Conservation (phyloP, 768 basidiomycete genomes). For the Lenzites betulinus region DNA sequence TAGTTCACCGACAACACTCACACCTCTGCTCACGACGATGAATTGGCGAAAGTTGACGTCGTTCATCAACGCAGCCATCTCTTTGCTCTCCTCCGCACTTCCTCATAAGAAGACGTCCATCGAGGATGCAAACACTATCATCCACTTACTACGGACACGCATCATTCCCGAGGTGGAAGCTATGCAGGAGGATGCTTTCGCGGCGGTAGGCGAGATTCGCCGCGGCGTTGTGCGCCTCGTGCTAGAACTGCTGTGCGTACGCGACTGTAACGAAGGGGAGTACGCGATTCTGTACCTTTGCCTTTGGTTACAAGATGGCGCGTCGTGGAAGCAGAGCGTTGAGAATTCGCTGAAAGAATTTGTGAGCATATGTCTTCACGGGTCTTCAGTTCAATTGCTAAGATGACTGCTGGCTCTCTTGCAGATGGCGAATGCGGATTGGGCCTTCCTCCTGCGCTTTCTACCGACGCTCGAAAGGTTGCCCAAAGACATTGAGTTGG, state of each 20-base stretch:
- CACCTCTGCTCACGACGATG: conserved; percentile 49
- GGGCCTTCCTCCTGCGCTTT: conserved; percentile 44
- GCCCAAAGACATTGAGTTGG: conserved; percentile 50
- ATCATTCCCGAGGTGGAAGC: conserved; percentile 51
- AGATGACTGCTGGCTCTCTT: neutral
- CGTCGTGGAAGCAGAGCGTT: conserved; percentile 45
- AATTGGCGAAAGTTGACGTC: conserved; percentile 48
- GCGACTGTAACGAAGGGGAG: conserved; percentile 15
- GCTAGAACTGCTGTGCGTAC: conserved; percentile 41
- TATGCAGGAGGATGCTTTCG: conserved; percentile 33
- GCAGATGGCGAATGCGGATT: conserved; percentile 42
- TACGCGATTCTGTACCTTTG: conserved; percentile 24
- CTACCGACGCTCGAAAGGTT: conserved; percentile 45
- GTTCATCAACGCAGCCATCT: conserved; percentile 38
- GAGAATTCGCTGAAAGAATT: conserved; percentile 43
- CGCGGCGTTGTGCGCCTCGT: conserved; percentile 44
- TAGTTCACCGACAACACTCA: conserved; percentile 35
- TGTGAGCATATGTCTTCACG: conserved; percentile 35
- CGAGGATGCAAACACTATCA: conserved; percentile 35
- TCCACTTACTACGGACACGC: conserved; percentile 44
- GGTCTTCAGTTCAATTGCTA: neutral
- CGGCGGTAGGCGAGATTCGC: conserved; percentile 35
- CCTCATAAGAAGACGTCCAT: conserved; percentile 11
- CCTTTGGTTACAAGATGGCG: conserved; percentile 43
- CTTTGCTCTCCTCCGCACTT: conserved; percentile 32